Conservation (phyloP, 441 rosid genomes). For the Biscutella laevigata region DNA sequence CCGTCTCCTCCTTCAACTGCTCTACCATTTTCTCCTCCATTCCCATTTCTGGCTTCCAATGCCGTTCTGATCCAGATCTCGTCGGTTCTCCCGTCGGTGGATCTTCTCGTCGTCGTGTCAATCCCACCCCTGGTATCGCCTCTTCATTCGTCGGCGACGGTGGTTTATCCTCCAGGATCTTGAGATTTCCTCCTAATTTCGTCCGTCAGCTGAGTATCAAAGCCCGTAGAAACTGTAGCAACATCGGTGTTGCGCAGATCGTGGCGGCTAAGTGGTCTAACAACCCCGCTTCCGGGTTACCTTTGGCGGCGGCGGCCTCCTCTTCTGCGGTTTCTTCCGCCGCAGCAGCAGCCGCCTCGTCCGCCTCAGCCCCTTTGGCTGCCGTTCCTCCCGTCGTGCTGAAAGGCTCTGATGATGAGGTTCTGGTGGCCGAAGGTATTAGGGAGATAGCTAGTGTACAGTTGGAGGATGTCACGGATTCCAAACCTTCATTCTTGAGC, state of each 20-base stretch:
- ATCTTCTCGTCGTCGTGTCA: slow-evolving; percentile 29
- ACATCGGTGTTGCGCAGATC: slow-evolving; percentile 94
- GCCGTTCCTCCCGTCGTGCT: slow-evolving; percentile 31
- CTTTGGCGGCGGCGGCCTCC: slow-evolving; percentile 39
- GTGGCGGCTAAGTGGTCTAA: slow-evolving; percentile 97
- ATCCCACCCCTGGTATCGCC: slow-evolving; percentile 17
- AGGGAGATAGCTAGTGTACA: slow-evolving; percentile 43
- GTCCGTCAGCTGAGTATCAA: slow-evolving; percentile 90
- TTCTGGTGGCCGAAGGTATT: slow-evolving; percentile 35
- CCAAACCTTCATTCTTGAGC: slow-evolving; percentile 52
- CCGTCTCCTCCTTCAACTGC: slow-evolving; percentile 41
- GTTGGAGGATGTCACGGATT: slow-evolving; percentile 32
- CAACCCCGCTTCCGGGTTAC: slow-evolving; percentile 30
- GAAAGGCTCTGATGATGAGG: slow-evolving; percentile 32
- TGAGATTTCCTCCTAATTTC: slow-evolving; percentile 85
- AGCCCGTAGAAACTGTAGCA: slow-evolving; percentile 94
- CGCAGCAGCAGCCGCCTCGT: slow-evolving; percentile 33
- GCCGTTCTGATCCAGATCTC: slow-evolving; percentile 74
- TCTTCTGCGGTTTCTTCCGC: slow-evolving; percentile 39
- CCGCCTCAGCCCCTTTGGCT: slow-evolving; percentile 37
- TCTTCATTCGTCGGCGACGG: slow-evolving; percentile 40
- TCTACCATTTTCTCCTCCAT: slow-evolving; percentile 28
- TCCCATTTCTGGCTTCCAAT: slow-evolving; percentile 44
- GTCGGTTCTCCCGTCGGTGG: slow-evolving; percentile 33
- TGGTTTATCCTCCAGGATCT: slow-evolving; percentile 54